Evolutionary conservation across 495 filamentous ascomycete species (phyloP), one percentile per base, ranked within the genome.

Genomic region (Lophiotrema nucula): DNA sequence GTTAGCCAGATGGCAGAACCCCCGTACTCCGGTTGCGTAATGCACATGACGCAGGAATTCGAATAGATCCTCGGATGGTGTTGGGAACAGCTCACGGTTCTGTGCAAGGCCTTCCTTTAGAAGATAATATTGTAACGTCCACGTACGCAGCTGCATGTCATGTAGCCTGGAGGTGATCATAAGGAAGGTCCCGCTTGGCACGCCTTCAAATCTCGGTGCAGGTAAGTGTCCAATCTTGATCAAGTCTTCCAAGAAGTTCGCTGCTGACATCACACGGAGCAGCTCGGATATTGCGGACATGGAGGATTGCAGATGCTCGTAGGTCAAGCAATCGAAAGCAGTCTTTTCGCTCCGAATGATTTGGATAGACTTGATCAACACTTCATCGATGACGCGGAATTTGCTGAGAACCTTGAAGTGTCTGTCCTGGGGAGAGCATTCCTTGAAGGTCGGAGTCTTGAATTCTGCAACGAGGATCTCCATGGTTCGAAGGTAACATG

Each of bases 71-170:
- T 86, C 88, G 48, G 83, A 76, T 0, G 83, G 78, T 25, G 76
- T 79, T 1, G 80, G 70, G 58, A 90, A 91, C 0, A 78, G 47
- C 12, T 82, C 77, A 15, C 70, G 67, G 52, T 87, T 85, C 64
- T 93, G 88, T 0, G 73, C 64, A 33, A 90, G 85, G 15, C 81
- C 86, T 64, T 92, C 87, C 59, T 87, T 87, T 15, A 96, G 65
- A 48, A 96, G 76, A 0, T 81, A 81, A 69, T 86, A 88, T 52
- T 88, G 82, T 26, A 97, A 71, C 10, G 86, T 86, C 91, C 93
- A 97, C 24, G 84, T 84, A 38, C 88, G 83, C 5, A 97, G 85
- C 60, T 96, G 87, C 81, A 95, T 88, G 55, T 97, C 92, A 31
- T 89, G 83, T 37, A 96, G 80, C 67, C 85, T 90, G 22, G 81